Evolutionary conservation across 345 rosid species (phyloP), one percentile per base, ranked within the genome.

Genomic region (Brassica juncea): DNA sequence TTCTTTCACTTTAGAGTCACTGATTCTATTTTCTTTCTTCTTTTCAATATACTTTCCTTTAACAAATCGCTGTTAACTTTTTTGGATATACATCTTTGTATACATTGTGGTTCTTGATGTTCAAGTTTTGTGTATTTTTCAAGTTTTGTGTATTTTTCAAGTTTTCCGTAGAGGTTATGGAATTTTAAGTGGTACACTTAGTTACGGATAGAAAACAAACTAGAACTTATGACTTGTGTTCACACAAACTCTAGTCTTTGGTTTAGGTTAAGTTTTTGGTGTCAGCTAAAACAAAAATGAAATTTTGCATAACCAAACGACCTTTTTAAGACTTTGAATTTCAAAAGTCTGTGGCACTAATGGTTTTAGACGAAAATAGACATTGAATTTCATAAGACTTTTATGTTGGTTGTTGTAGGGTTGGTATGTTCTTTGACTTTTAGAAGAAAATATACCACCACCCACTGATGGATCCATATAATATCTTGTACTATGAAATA

Each of bases 41-140:
- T 75, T 80, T 70, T 75, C 57, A 42, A 70, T 58, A 70, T 75
- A 80, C 80, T 75, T 80, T 75, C 42, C 80, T 80, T 75, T 31
- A 80, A 80, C 54, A n/a, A 8, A 55, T 70, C 72, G 64, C 72
- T 75, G 23, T 75, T 49, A 42, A 11, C 49, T 42, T 42, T 11
- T 15, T 15, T 49, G 6, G 25, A 21, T 21, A 39, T 11, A 23
- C 15, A 35, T 19, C 39, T 35, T 35, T 35, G 49, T 34, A 31
- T 64, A 64, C 52, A 64, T 47, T 2, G 32, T 52, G 32, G 72
- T 44, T 27, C 60, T 68, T 68, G 72, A 49, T 67, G 49, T 42
- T 42, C 15, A 49, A 49, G 12, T 30, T 21, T 69, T 8, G 6
- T 49, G 57, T 67, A 15, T 42, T 10, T 34, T 42, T 42, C 15